Evolutionary conservation across 768 basidiomycete genomes (phyloP).

Genomic region (Pisolithus albus): DNA sequence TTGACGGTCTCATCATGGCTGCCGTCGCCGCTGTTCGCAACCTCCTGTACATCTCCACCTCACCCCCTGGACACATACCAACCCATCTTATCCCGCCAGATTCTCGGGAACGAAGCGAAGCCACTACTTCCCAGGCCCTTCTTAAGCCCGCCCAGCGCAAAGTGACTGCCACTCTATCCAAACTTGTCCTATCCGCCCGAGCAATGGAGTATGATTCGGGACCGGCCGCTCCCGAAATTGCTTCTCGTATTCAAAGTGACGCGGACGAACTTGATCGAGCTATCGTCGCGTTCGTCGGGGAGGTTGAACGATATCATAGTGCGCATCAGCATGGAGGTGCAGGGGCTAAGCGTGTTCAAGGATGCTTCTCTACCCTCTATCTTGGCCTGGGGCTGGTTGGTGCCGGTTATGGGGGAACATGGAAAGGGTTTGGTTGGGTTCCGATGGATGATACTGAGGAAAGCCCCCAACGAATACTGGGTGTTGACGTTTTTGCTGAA

Average conservation of each 20-base stretch:
- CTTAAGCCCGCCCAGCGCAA: constrained; percentile 79
- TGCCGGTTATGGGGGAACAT: constrained; percentile 65
- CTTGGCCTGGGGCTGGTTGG: constrained; percentile 77
- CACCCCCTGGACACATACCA: constrained; percentile 56
- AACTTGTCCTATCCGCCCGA: constrained; percentile 85
- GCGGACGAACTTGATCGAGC: constrained; percentile 72
- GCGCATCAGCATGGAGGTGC: constrained; percentile 18
- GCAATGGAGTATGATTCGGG: constrained; percentile 81
- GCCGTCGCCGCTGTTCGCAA: constrained; percentile 72
- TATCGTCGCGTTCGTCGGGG: constrained; percentile 57
- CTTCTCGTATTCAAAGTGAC: constrained; percentile 66
- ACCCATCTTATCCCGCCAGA: constrained; percentile 45
- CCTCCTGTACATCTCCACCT: constrained; percentile 62
- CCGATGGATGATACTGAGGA: constrained; percentile 44
- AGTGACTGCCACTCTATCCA: constrained; percentile 83
- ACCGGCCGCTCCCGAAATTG: constrained; percentile 52
- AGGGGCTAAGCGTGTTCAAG: constrained; percentile 49
- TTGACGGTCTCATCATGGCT: constrained; percentile 56
- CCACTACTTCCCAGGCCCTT: constrained; percentile 45
- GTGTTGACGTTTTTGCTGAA: constrained; percentile 47
- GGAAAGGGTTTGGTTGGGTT: constrained; percentile 86
- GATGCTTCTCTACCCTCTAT: constrained; percentile 53
- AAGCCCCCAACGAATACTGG: constrained; percentile 40
- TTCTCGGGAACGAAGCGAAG: constrained; percentile 37
- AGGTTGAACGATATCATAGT: constrained; percentile 55